Evolutionary conservation across 2,329 filamentous ascomycete species (phyloP).

Genomic region (Calonectria pseudoreteaudii): DNA sequence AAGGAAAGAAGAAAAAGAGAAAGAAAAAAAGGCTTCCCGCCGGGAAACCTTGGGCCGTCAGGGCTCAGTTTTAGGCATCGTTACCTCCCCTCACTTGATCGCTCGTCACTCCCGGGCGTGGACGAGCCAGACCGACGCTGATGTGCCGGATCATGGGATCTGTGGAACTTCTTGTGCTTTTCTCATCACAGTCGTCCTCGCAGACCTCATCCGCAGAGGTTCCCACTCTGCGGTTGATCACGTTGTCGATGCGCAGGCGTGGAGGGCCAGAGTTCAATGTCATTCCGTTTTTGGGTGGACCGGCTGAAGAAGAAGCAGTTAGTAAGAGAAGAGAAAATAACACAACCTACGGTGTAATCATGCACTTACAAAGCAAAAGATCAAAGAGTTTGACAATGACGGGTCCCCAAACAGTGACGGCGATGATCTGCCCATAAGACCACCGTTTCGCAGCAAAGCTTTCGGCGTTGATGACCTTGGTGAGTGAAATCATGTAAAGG

Average conservation of each 20-base stretch:
- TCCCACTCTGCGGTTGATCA: conserved; percentile 49
- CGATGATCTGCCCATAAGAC: conserved; percentile 54
- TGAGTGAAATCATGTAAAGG: conserved; percentile 53
- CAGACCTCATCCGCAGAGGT: conserved; percentile 40
- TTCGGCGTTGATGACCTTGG: conserved; percentile 49
- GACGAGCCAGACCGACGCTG: conserved; percentile 10
- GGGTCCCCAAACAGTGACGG: conserved; percentile 54
- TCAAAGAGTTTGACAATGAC: conserved; percentile 55
- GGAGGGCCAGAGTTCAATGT: conserved; percentile 52
- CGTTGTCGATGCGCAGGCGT: conserved; percentile 53
- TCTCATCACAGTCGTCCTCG: conserved; percentile 32
- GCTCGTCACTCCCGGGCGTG: background rate
- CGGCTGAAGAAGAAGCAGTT: conserved; percentile 43
- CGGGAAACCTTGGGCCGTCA: background rate
- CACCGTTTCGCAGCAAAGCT: conserved; percentile 51
- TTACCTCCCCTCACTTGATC: background rate
- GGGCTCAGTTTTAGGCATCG: background rate
- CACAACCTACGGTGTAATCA: background rate
- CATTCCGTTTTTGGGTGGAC: conserved; percentile 52
- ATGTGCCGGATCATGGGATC: conserved; percentile 27
- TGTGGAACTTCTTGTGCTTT: conserved; percentile 23
- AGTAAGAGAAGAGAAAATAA: conserved; percentile 28
- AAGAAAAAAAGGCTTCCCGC: background rate
- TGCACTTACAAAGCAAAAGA: conserved; percentile 49
- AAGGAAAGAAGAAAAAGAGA: no score